phyloP scores from a whole-genome alignment of 2,329 filamentous ascomycete genomes.

The Aspergillus pseudoterreus region DNA sequence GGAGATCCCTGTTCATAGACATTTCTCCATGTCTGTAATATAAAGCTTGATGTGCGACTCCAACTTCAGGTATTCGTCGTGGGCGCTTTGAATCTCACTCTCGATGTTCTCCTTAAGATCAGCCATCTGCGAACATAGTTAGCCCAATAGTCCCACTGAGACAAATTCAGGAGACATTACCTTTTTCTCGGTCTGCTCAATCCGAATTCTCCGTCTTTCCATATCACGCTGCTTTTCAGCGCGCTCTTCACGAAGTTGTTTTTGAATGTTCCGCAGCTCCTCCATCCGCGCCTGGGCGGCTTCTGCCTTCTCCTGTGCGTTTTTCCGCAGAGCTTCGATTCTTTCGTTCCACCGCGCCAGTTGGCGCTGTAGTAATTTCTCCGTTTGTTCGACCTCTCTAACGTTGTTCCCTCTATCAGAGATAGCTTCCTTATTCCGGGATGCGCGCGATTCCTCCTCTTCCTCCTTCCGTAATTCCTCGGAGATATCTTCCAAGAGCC shows the following conservation, averaged over 20 bases:
- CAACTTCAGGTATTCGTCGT: constrained; percentile 96
- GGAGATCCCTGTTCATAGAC: constrained; percentile 47
- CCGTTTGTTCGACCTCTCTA: constrained; percentile 83
- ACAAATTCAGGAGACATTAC: constrained; percentile 45
- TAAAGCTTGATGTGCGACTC: constrained; percentile 96
- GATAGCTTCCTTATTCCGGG: constrained; percentile 79
- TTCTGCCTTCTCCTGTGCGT: constrained; percentile 75
- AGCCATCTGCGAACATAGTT: constrained; percentile 66
- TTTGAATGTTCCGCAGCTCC: constrained; percentile 75
- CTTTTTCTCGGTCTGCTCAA: constrained; percentile 99
- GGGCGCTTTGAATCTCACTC: constrained; percentile 81
- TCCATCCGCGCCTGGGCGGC: constrained; percentile 87
- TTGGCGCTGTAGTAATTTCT: constrained; percentile 78
- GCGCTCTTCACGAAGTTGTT: constrained; percentile 77
- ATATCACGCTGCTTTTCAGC: constrained; percentile 86
- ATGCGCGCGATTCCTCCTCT: constrained; percentile 76
- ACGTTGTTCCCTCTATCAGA: constrained; percentile 86
- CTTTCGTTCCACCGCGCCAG: constrained; percentile 80
- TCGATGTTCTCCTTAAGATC: constrained; percentile 98
- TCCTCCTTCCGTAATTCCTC: constrained; percentile 86
- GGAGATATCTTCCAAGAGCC: constrained; percentile 82
- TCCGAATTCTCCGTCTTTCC: constrained; percentile 84
- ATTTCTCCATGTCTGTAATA: constrained; percentile 98
- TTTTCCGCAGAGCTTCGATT: constrained; percentile 76
- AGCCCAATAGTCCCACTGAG: constrained; percentile 2